Evolutionary conservation across 202 grass and related monocot genomes (phyloP), one percentile per base, ranked within the genome.

Genomic region (Setaria viridis): DNA sequence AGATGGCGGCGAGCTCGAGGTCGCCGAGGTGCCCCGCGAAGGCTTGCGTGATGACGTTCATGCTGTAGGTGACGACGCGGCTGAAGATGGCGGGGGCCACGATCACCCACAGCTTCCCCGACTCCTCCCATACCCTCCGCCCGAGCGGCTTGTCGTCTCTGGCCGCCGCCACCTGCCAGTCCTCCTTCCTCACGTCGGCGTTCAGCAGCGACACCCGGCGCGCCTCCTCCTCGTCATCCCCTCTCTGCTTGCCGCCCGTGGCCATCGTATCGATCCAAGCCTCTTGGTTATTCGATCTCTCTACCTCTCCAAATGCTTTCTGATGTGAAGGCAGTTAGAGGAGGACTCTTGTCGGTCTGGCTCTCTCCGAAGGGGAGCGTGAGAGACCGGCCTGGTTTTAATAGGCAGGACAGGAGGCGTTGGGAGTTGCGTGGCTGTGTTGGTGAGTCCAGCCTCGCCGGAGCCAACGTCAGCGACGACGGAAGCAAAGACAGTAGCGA

Each of bases 1-100:
- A 94, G 63, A 95, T 94, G 81, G 96, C 67, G 47, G 93, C 96
- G 74, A 95, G 93, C 88, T 95, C 93, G 79, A 98, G 91, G 78
- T 98, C 91, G 54, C 96, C 96, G 83, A 95, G 80, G 81, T 95
- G 93, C 0, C 95, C 95, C 2, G 95, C 95, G 79, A 95, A 95
- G 73, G 96, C 93, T 77, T 95, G 96, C 4, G 93, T 94, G 86
- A 98, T 98, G 71, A 98, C 83, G 86, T 98, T 95, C 91, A 94
- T 94, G 91, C 91, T 94, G 90, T 82, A 95, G 45, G 71, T 90
- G 59, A 95, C 96, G 56, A 98, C 90, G 55, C 96, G 91, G 88
- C 90, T 94, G 82, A 98, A 92, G 46, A 98, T 98, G 78, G 96
- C 96, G n/a, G 96, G 96, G 46, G 75, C 96, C 56, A 98, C 96